Conservation (phyloP, 1,284 basidiomycete species). For the Tilletia setariae region DNA sequence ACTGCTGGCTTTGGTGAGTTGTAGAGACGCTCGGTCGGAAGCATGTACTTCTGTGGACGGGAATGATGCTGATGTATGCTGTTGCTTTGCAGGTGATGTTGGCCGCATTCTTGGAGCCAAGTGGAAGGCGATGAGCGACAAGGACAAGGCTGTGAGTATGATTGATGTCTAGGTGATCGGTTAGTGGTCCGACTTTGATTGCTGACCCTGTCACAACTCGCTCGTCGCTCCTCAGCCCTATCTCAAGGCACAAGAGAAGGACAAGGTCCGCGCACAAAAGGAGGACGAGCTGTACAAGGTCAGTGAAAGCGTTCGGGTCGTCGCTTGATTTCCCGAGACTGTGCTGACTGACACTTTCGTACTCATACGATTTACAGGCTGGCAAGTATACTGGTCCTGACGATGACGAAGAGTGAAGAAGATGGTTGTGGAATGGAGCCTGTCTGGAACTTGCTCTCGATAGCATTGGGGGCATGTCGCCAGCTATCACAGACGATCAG, state of each 20-base stretch:
- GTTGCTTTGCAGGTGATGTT: conserved; percentile 64
- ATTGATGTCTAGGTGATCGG: too few relatives aligned
- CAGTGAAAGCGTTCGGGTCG: not conserved
- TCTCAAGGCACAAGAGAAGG: conserved; percentile 11
- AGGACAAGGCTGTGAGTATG: conserved; percentile 76
- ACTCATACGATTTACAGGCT: not conserved
- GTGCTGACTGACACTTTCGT: not conserved
- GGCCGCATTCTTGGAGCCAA: conserved; percentile 82
- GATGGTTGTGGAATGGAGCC: not conserved
- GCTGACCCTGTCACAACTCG: not conserved
- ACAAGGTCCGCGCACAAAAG: conserved; percentile 10
- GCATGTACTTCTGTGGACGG: too few relatives aligned
- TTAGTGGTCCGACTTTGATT: not conserved
- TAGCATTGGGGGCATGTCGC: too few relatives aligned
- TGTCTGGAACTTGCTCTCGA: too few relatives aligned
- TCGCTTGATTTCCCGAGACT: not conserved
- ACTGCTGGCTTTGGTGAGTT: conserved; percentile 81
- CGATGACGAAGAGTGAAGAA: conserved; percentile 1
- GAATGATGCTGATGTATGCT: conserved; percentile 12
- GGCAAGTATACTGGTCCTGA: not conserved
- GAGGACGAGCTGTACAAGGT: conserved; percentile 13
- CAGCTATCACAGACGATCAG: too few relatives aligned
- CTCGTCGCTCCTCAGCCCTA: not conserved
- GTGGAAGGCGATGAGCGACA: conserved; percentile 81
- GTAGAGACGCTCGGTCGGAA: not conserved